Base-by-base conservation (phyloP, 2,329 filamentous ascomycete species). In the Diaporthe vexans region DNA sequence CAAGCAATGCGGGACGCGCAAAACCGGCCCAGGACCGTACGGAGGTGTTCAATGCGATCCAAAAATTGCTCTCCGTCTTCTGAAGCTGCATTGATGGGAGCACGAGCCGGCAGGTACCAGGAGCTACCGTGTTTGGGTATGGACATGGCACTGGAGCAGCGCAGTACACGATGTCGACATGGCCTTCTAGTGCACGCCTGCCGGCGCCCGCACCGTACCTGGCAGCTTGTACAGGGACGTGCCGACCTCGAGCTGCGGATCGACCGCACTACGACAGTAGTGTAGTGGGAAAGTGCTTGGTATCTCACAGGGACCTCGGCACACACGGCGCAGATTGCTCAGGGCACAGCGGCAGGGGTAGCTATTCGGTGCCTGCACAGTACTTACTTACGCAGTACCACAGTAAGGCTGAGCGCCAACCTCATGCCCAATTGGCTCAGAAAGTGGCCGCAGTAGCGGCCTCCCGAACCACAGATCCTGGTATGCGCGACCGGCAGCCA, bases 161-260 rank as follows among this genome's bases (percentile, higher is more conserved):
- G 63, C 46, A 51, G 63, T 37, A 52, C 63, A 37, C 63, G 46
- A 67, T 67, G 46, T 67, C 63, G 63, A 67, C 63, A 37, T 52
- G 11, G 37, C 26, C 63, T n/a, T 54, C 48, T 54, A 40, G 63
- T 40, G 61, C 43, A 19, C 51, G 13, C 19, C 29, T 52, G 21
- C 29, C 21, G 5, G 26, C 19, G 33, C 29, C 29, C 63, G 48
- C 46, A 26, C 48, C 48, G 63, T 68, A 54, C 48, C 63, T 68
- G 48, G 63, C 63, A 68, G 46, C 29, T 40, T 24, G 29, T 29
- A 52, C 46, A 37, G 61, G 43, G 61, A 24, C 43, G 35, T 35
- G 52, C 29, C 61, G 52, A 35, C 37, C 37, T 43, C 15, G 15
- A 26, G n/a, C 6, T 10, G 40, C 40, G 24, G 8, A 63, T 51